Base-by-base conservation (phyloP, 352 stramenopile genomes). In the Globisporangium cystogenes region DNA sequence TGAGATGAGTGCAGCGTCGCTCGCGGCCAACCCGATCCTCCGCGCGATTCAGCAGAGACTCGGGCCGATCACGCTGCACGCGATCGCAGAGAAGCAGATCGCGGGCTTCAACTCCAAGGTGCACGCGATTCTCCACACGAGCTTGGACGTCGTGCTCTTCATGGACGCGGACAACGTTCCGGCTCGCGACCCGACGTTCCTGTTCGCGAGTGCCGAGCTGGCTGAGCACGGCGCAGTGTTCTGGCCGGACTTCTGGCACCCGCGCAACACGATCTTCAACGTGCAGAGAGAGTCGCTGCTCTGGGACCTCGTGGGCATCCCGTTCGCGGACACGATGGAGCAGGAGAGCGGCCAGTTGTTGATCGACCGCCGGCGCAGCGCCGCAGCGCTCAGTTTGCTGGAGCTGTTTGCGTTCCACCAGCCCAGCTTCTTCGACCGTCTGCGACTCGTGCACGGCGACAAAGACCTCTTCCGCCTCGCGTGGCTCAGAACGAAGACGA, bases 381-480 rank as follows among this genome's bases (percentile, higher is more conserved):
- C 37, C 4, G 10, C 20, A 3, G 62, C 44, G 43, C 57, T 60
- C 42, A 29, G 64, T 4, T 70, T 67, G 18, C 68, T 79, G 21
- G 8, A 14, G 29, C 8, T 35, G 7, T 35, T 14, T 8, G 29
- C 29, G 29, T 11, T 12, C 7, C 29, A 35, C 29, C 8, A 11
- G 10, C 29, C 29, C 29, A 11, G 2, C 16, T 62, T 70, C 20
- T 82, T 86, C 46, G 33, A 55, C 67, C 23, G 51, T 43, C 6
- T 60, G 75, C 14, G 42, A 63, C 52, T 86, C 23, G 67, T 70
- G 24, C 62, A 76, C 37, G 75, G 73, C 4, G 75, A 86, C 65
- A 86, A 86, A 26, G 73, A 86, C 42, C 64, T 86, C 2, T 86
- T 84, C 47, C 73, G 75, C 0, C 60, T 84, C 20, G 73, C 75